These are phyloP conservation scores for Pleurostoma richardsiae DNA, from an alignment of 2,329 filamentous ascomycete species.

Conservation along the genomic window DNA sequence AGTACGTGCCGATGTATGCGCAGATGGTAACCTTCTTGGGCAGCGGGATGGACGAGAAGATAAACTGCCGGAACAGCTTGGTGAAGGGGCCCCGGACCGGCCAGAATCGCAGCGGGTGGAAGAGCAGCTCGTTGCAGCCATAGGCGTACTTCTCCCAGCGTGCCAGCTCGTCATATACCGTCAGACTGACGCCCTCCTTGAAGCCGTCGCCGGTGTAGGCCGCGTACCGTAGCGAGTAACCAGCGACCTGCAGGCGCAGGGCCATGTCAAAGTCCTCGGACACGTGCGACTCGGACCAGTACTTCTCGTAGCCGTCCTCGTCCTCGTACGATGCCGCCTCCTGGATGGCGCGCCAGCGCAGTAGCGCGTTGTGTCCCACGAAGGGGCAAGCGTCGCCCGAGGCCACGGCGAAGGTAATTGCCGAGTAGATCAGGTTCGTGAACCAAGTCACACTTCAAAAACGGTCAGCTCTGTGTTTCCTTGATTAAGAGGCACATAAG, in stretches of 20 bases:
- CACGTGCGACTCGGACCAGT: conserved; percentile 75
- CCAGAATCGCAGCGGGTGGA: conserved; percentile 63
- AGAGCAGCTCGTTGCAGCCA: conserved; percentile 75
- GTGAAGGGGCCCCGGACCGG: conserved; percentile 59
- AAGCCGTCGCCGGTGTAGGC: conserved; percentile 67
- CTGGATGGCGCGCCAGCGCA: conserved; percentile 72
- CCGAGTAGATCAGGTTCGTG: conserved; percentile 69
- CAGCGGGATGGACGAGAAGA: conserved; percentile 49
- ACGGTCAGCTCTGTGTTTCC: conserved; percentile 16
- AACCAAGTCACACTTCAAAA: conserved; percentile 59
- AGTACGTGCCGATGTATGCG: conserved; percentile 22
- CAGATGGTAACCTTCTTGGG: conserved; percentile 47
- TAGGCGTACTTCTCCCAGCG: conserved; percentile 87
- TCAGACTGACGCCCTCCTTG: conserved; percentile 78
- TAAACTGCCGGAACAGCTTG: conserved; percentile 55
- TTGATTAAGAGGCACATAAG: not conserved
- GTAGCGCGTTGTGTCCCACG: conserved; percentile 72
- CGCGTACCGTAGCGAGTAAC: conserved; percentile 64
- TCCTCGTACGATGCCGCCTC: conserved; percentile 62
- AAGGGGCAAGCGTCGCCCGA: conserved; percentile 75
- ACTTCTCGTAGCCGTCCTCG: conserved; percentile 69
- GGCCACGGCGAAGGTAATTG: conserved; percentile 67
- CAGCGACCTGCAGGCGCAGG: conserved; percentile 67
- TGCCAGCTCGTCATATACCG: conserved; percentile 77
- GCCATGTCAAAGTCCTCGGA: conserved; percentile 82